phyloP scores from a whole-genome alignment of 441 rosid genomes.

The Mallotus japonicus region DNA sequence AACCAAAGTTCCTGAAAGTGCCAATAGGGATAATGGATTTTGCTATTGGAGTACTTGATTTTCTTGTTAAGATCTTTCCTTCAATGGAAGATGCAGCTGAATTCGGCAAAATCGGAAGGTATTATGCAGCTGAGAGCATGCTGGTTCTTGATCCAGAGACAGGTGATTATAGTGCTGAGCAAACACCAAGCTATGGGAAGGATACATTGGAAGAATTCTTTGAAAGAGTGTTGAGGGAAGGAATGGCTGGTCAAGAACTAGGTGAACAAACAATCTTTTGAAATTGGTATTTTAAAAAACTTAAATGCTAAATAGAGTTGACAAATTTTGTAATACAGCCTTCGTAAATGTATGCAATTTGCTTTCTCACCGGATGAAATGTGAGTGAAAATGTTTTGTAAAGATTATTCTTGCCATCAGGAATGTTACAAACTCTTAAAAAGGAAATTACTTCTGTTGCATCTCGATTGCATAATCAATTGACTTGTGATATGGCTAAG shows the following conservation, averaged over 20 bases:
- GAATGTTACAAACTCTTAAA: conserved; percentile 3
- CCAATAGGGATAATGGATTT: conserved; percentile 93
- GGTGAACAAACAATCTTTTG: conserved; percentile 78
- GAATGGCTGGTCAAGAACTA: conserved; percentile 90
- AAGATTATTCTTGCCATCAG: background rate
- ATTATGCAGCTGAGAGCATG: conserved; percentile 95
- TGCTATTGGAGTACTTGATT: conserved; percentile 66
- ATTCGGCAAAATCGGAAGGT: conserved; percentile 92
- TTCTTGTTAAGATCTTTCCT: conserved; percentile 68
- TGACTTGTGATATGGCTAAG: no score
- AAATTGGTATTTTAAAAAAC: conserved; percentile 12
- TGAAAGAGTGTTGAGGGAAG: conserved; percentile 65
- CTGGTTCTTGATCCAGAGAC: conserved; percentile 74
- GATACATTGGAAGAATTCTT: conserved; percentile 86
- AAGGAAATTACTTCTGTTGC: background rate
- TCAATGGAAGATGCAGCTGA: conserved; percentile 85
- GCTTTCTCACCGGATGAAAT: background rate
- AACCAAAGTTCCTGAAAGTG: conserved; percentile 83
- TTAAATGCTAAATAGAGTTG: conserved; percentile 6
- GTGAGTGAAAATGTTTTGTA: conserved; percentile 1
- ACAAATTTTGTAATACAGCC: conserved; percentile 23
- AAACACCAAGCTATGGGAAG: conserved; percentile 82
- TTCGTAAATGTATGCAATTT: conserved; percentile 8
- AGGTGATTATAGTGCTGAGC: conserved; percentile 80
- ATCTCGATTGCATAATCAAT: background rate